These are phyloP conservation scores for Elongisporangium undulatum DNA, from an alignment of 352 stramenopile species.

Conservation along the genomic window DNA sequence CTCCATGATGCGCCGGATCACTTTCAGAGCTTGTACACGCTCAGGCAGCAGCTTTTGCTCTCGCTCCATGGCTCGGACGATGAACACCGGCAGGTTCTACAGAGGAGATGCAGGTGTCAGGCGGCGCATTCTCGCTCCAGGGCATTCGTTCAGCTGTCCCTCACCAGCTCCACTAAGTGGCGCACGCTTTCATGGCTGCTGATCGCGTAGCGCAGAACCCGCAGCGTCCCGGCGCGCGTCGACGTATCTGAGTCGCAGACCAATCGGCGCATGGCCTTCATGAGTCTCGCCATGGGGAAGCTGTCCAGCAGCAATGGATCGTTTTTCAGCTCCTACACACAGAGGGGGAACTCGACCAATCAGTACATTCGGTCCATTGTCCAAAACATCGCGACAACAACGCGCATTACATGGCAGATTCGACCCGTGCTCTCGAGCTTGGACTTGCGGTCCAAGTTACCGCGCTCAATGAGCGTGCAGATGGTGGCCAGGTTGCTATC, in stretches of 20 bases:
- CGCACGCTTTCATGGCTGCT: conserved; percentile 71
- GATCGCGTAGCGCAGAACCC: conserved; percentile 82
- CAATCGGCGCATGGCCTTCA: conserved; percentile 73
- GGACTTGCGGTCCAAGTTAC: conserved; percentile 80
- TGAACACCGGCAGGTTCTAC: conserved; percentile 74
- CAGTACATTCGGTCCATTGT: neutral
- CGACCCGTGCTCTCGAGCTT: conserved; percentile 84
- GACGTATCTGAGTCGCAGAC: conserved; percentile 78
- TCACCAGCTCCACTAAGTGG: conserved; percentile 58
- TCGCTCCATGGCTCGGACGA: conserved; percentile 80
- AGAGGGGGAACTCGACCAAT: neutral
- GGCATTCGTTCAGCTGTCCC: neutral
- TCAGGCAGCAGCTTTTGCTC: conserved; percentile 85
- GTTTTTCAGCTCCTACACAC: conserved; percentile 73
- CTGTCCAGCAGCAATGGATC: conserved; percentile 78
- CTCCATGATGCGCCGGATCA: conserved; percentile 80
- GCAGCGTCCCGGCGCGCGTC: conserved; percentile 64
- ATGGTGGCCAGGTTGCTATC: conserved; percentile 70
- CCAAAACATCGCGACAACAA: neutral
- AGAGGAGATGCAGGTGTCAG: neutral
- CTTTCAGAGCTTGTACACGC: conserved; percentile 84
- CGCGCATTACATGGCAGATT: conserved; percentile 62
- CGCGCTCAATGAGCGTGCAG: conserved; percentile 80
- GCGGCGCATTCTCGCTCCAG: neutral
- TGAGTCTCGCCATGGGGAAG: conserved; percentile 77